phyloP scores from a whole-genome alignment of 306 rosid genomes.

The Prunus mira region DNA sequence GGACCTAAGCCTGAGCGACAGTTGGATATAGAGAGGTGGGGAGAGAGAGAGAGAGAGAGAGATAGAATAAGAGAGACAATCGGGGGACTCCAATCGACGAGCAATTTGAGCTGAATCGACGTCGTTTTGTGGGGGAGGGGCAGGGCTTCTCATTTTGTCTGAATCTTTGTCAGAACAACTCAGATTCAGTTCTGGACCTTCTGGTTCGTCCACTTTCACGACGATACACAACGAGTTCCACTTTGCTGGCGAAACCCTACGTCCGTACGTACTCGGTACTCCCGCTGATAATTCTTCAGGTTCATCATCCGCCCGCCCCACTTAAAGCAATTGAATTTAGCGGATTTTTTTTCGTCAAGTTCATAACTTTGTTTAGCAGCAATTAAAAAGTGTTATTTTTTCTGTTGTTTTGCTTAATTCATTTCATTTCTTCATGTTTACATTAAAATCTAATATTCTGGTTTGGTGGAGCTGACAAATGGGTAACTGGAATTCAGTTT shows the following conservation, averaged over 20 bases:
- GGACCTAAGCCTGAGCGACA: conserved; percentile 35
- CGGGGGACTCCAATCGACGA: conserved; percentile 16
- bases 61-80: conserved; percentile 11
- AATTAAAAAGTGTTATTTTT: not conserved
- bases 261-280: conserved; percentile 21
- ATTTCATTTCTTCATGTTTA: not conserved
- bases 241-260: conserved; percentile 42
- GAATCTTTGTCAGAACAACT: conserved; percentile 12
- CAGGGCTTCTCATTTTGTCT: not conserved
- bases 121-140: conserved; percentile 17
- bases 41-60: conserved; percentile 12
- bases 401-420: not conserved
- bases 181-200: conserved; percentile 41
- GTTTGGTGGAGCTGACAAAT: conserved; percentile 10
- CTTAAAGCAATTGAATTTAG: conserved; percentile 13
- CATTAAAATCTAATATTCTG: not conserved
- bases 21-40: conserved; percentile 18
- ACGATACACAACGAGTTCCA: conserved; percentile 15
- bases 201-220: conserved; percentile 18
- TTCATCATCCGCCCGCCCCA: not conserved
- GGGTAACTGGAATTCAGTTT: conserved; percentile 2
- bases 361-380: not conserved
- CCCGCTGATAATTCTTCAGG: not conserved
- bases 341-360: not conserved
- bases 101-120: conserved; percentile 37